Evolutionary conservation across 805 yeast genomes (phyloP), one percentile per base, ranked within the genome.

Genomic region (Zygosaccharomyces lentus): DNA sequence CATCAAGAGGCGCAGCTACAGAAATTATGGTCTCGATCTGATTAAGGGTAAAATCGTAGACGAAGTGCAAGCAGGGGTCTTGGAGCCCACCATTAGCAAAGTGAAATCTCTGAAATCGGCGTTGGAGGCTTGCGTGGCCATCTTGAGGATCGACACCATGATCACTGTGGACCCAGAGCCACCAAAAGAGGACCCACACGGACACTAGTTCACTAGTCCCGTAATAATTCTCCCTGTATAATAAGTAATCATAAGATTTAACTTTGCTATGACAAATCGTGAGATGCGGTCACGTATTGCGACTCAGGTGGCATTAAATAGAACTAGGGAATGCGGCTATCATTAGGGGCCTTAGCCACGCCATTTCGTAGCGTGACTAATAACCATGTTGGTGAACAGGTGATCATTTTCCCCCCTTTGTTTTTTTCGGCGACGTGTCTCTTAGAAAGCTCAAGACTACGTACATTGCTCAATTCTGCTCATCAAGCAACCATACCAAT

Each of bases 81-180:
- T 93, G 56, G 99, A 93, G 69, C 99, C 99, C 45, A 86, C 97
- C 13, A 76, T 93, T 62, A 83, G 95, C 60, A 93, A 93, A 72
- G 77, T 93, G 62, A 90, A 89, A 68, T 83, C 96, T 9, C 78
- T 95, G 65, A 90, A 95, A 69, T 84, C 95, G 49, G 98, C 99
- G 5, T 78, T 93, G 56, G 99, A 93, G 73, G 99, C 99, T 2
- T 93, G 99, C 71, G 82, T 95, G 67, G 96, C 98, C 29, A 93
- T 93, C 53, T 75, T 95, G 59, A 83, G 99, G 75, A 93, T 93
- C 61, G 99, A 93, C 68, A 93, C 99, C 41, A 90, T 91, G 95
- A 91, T 93, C 61, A 87, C 88, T 40, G 96, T 93, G 51, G 95
- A 91, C 59, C 99, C 99, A 9, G 99, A 93, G 64, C 89, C 86